phyloP scores from a whole-genome alignment of 495 filamentous ascomycete species.

The Evernia prunastri region DNA sequence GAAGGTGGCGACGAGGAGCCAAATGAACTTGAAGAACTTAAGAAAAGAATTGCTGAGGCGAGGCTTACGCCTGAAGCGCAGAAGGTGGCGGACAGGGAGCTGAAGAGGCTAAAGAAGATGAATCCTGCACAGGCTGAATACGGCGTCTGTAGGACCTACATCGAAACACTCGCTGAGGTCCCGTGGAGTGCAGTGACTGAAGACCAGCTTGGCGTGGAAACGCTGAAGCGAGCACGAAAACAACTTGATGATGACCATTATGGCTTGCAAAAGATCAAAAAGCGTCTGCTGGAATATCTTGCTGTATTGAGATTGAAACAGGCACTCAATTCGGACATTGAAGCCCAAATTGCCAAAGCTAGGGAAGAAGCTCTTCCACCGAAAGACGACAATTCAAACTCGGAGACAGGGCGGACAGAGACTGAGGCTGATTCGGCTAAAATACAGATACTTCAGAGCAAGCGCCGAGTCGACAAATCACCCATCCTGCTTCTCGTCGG shows the following conservation, averaged over 20 bases:
- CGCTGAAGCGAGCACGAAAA: conserved; percentile 70
- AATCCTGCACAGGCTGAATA: conserved; percentile 92
- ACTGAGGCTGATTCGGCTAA: conserved; percentile 48
- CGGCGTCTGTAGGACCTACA: conserved; percentile 85
- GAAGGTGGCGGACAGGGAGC: conserved; percentile 82
- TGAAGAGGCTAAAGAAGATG: conserved; percentile 89
- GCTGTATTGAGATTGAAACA: conserved; percentile 94
- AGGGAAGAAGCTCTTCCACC: conserved; percentile 50
- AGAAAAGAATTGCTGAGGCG: conserved; percentile 77
- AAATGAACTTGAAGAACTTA: conserved; percentile 85
- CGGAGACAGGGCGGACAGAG: conserved; percentile 35
- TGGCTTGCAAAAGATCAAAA: conserved; percentile 95
- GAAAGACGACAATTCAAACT: conserved; percentile 24
- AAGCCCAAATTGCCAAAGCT: conserved; percentile 63
- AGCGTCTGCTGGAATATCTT: conserved; percentile 88
- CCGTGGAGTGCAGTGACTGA: conserved; percentile 86
- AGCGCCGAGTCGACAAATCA: conserved; percentile 83
- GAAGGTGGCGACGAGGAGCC: conserved; percentile 62
- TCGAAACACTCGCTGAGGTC: conserved; percentile 91
- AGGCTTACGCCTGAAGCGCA: conserved; percentile 67
- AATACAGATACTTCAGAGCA: conserved; percentile 62
- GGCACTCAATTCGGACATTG: conserved; percentile 70
- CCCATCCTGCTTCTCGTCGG: conserved; percentile 92
- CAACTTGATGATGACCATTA: conserved; percentile 97
- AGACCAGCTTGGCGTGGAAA: conserved; percentile 78